Evolutionary conservation across 2,329 filamentous ascomycete species (phyloP).

Genomic region (Nigrospora oryzae): DNA sequence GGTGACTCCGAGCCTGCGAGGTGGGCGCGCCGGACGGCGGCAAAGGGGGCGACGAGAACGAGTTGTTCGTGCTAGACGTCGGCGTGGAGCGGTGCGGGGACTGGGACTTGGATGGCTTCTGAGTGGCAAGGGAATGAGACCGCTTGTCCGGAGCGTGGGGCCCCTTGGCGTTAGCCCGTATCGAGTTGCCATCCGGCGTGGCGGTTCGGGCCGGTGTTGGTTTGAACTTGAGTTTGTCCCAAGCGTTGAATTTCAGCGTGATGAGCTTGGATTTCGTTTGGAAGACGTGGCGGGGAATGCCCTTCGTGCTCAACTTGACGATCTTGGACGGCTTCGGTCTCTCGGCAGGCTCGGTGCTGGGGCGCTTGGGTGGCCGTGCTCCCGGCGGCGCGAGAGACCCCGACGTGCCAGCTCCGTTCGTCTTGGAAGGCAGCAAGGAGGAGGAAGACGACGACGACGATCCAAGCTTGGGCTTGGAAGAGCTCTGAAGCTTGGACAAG

Average conservation of each 20-base stretch:
- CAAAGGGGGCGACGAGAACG: conserved; percentile 1
- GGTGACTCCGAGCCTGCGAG: background rate
- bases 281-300: conserved; percentile 12
- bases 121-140: background rate
- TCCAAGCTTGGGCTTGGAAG: too few species aligned
- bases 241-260: conserved; percentile 18
- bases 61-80: conserved; percentile 1
- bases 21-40: background rate
- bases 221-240: conserved; percentile 13
- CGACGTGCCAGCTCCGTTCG: conserved; percentile 1
- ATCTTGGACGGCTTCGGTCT: conserved; percentile 19
- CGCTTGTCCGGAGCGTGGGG: conserved; percentile 9
- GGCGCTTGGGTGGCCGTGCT: conserved; percentile 12
- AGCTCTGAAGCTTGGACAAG: too few species aligned
- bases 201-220: conserved; percentile 6
- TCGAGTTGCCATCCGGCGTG: conserved; percentile 12
- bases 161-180: conserved; percentile 18
- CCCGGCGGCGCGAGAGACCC: background rate
- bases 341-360: conserved; percentile 17
- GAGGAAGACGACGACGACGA: too few species aligned
- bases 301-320: conserved; percentile 20
- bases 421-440: background rate
- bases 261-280: conserved; percentile 11
- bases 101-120: background rate
- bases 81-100: conserved; percentile 3